Percentiles rank a stretch among this genome's conserved stretches.
Evolutionary conservation across 1,284 basidiomycete species (phyloP).

Genomic region (Calocybe gambosa): DNA sequence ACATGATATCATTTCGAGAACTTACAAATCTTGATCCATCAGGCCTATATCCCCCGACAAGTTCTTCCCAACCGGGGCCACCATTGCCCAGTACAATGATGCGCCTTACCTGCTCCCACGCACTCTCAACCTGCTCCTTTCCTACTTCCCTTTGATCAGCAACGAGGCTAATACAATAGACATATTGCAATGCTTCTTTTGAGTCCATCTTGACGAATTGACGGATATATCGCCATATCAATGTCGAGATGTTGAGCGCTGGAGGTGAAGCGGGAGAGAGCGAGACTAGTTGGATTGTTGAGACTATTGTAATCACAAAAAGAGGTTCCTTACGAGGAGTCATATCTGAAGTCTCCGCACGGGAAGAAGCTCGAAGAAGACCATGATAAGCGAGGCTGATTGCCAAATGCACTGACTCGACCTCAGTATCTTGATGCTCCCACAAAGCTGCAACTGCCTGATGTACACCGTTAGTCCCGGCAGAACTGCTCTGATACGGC

Average conservation of each 20-base stretch:
- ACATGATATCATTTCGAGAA: slow-evolving; percentile 15
- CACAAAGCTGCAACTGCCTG: slow-evolving; percentile 88
- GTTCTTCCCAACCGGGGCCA: slow-evolving; percentile 81
- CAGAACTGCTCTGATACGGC: slow-evolving; percentile 1
- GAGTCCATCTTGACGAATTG: slow-evolving; percentile 90
- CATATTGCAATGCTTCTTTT: slow-evolving; percentile 91
- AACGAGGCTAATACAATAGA: slow-evolving; percentile 83
- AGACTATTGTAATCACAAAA: neutral
- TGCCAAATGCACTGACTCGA: slow-evolving; percentile 93
- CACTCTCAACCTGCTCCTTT: slow-evolving; percentile 77
- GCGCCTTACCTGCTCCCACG: slow-evolving; percentile 84
- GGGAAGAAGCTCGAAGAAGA: slow-evolving; percentile 76
- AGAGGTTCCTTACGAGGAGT: slow-evolving; percentile 58
- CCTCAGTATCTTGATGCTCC: slow-evolving; percentile 82
- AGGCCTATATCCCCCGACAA: slow-evolving; percentile 85
- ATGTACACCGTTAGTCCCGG: slow-evolving; percentile 4
- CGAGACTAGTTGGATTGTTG: slow-evolving; percentile 42
- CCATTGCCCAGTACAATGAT: slow-evolving; percentile 85
- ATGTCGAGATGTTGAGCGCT: slow-evolving; percentile 76
- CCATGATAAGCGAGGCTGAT: slow-evolving; percentile 94
- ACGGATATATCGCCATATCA: slow-evolving; percentile 91
- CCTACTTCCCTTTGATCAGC: slow-evolving; percentile 74
- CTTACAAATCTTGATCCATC: slow-evolving; percentile 87
- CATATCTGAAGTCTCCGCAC: slow-evolving; percentile 76
- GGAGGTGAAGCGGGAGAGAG: slow-evolving; percentile 58